A percentile compares a stretch with the other conserved stretches of the same genome.
Conservation (phyloP, 345 rosid genomes). For the thale cress (Arabidopsis thaliana) region DNA sequence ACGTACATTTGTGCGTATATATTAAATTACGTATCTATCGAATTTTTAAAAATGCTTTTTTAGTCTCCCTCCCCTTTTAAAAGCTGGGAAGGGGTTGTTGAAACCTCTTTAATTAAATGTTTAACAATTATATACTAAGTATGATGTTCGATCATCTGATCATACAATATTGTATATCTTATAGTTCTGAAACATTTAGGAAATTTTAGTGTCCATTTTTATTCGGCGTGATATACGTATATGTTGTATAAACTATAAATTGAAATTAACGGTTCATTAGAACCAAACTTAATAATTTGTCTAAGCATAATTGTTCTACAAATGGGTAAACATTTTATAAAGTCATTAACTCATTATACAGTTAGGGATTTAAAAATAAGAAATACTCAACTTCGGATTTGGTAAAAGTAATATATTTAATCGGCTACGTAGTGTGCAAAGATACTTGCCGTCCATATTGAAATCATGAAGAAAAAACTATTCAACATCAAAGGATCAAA, state of each 20-base stretch:
- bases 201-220: neutral
- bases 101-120: slow-evolving; percentile 21
- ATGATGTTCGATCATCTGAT: slow-evolving; percentile 4
- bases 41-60: neutral
- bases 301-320: neutral
- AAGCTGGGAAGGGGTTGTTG: slow-evolving; percentile 32
- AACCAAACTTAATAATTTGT: slow-evolving; percentile 1
- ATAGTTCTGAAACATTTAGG: neutral
- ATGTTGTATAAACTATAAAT: neutral
- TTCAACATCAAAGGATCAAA: slow-evolving; percentile 2
- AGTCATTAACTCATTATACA: neutral
- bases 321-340: neutral
- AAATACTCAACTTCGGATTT: neutral
- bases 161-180: neutral
- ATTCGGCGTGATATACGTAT: neutral
- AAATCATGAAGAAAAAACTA: neutral
- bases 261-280: neutral
- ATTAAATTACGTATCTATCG: neutral
- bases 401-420: neutral
- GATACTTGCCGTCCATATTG: neutral
- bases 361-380: neutral
- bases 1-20: neutral
- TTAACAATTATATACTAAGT: neutral
- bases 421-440: neutral
- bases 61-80: slow-evolving; percentile 14